Base-by-base conservation (phyloP, 352 stramenopile species). In the Phytophthora quininea region DNA sequence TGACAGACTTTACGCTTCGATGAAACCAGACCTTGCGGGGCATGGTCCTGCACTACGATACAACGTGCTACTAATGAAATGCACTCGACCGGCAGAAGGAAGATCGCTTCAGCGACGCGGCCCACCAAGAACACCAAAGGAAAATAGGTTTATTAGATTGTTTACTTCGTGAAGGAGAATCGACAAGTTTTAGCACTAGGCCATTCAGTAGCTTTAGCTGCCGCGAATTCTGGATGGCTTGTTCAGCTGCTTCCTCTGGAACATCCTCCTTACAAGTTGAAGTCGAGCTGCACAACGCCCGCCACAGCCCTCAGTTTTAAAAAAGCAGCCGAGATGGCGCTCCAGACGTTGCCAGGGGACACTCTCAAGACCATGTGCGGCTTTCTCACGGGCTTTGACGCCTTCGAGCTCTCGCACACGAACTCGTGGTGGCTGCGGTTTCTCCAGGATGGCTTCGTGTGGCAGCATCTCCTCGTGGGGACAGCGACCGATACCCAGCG, bases 371-470 rank as follows among this genome's bases (percentile, higher is more conserved):
- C 40, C 0, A 9, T 62, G 5, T 53, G 38, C 54, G 10, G 24
- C 29, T 43, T 30, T 3, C 54, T 62, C 42, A 54, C 54, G 42
- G 54, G 42, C 42, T 31, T 43, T 11, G 54, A 62, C 42, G 42
- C 38, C 54, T 62, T 54, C 54, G 40, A 29, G 4, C 54, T 62
- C 42, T 62, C 54, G 29, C 54, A 62, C 42, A 35, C 33, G 42
- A 62, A 35, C 45, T 45, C 32, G 2, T 15, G 42, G 29, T 48
- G 47, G 40, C 24, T 46, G 29, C 54, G 7, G 4, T 3, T 19
- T 11, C 5, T 46, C 11, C 32, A 3, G 9, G 27, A 32, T n/a
- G 27, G 15, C 4, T 9, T 12, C 15, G 10, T 43, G 4, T 62
- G 54, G 54, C 45, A 32, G 42, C 29, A 40, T 5, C 5, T 24